These are phyloP conservation scores for Fusarium sp. DNA, from an alignment of 2,329 filamentous ascomycete genomes.

Conservation along the genomic window DNA sequence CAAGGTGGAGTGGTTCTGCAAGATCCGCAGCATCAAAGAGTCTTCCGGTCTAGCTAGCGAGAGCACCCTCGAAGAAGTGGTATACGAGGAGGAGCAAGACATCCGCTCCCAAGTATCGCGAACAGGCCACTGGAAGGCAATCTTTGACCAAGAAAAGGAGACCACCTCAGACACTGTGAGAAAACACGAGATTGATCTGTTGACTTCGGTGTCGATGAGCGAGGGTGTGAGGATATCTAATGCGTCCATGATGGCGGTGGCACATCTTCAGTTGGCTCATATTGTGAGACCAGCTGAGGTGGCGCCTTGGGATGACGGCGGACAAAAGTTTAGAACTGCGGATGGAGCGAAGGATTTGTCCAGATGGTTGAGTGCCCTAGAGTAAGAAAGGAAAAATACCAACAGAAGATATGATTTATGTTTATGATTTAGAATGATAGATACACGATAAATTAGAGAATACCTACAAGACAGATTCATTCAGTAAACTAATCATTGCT, in stretches of 20 bases:
- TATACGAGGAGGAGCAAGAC: conserved; percentile 25
- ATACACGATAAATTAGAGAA: not conserved
- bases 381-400: conserved; percentile 4
- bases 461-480: not conserved
- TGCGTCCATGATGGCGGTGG: conserved; percentile 13
- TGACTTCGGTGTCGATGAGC: conserved; percentile 21
- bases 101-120: not conserved
- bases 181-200: conserved; percentile 23
- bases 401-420: not conserved
- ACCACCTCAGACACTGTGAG: not conserved
- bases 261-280: conserved; percentile 22
- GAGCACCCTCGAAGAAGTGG: not conserved
- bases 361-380: conserved; percentile 22
- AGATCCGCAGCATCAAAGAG: conserved; percentile 14
- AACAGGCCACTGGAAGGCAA: conserved; percentile 12
- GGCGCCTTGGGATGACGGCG: conserved; percentile 29
- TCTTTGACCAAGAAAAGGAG: conserved; percentile 18
- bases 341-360: conserved; percentile 23
- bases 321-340: conserved; percentile 16
- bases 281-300: conserved; percentile 15
- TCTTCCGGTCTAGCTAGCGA: not conserved
- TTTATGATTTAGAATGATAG: not conserved
- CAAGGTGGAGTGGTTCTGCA: conserved; percentile 28
- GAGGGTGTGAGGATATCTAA: conserved; percentile 16
- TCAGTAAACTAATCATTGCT: no score